Evolutionary conservation across 805 yeast species (phyloP), one percentile per base, ranked within the genome.

Genomic region (Saccharomycopsis fibuligera): DNA sequence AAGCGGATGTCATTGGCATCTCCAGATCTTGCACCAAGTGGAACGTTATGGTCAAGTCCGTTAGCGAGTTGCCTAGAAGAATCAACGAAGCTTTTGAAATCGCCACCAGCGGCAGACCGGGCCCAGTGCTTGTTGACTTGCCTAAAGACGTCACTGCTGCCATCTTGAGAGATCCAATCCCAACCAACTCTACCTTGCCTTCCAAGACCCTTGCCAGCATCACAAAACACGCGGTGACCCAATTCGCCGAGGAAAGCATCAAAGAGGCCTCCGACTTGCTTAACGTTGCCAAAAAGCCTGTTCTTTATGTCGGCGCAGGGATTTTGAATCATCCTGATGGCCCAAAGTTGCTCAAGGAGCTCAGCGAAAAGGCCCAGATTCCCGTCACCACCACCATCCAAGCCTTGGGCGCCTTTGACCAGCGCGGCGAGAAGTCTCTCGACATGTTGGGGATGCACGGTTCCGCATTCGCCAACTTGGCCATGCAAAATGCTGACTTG

Each of bases 401-500:
- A 69, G 97, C 86, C 49, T 75, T 93, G 56, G 99, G 99, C 59
- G 86, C 95, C 6, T 93, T 83, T 61, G 96, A 93, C 68, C 98
- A 93, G 72, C 77, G 74, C 54, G 96, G 90, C 68, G 82, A 81
- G 56, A 88, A 89, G 67, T 83, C 96, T 23, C 69, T 93, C 57
- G 96, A 91, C 67, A 88, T 93, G 95, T 77, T 93, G 57, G 99
- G 99, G 60, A 93, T 93, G 99, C 99, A 93, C 68, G 99, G 99
- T 56, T 76, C 82, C 53, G 96, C 89, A 44, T 88, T 89, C 59
- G 99, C 99, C 58, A 93, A 93, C 74, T 65, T 85, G 61, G 95
- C 98, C 46, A 83, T 93, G 58, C 99, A 93, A 72, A 74, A 80
- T 51, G 96, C 98, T 36, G 99, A 93, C 68, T 72, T 90, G 60